A percentile compares a stretch with the other conserved stretches of the same genome.
These are phyloP conservation scores for Panaeolus cyanescens DNA, from an alignment of 768 basidiomycete species.

Conservation along the genomic window DNA sequence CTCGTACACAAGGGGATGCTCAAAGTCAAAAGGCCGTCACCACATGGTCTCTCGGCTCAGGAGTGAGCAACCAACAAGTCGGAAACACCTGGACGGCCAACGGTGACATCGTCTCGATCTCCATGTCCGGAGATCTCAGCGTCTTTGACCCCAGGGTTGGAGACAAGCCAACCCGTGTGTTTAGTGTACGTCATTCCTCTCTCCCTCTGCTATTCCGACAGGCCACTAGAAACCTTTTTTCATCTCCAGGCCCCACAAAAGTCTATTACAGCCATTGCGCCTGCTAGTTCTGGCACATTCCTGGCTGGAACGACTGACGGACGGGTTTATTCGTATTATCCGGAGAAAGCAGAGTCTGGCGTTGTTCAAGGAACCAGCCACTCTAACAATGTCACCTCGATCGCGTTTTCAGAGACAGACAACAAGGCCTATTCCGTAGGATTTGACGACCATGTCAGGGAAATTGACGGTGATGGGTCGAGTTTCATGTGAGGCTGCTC, in stretches of 20 bases:
- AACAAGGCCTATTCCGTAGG: constrained; percentile 68
- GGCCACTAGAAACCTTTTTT: not conserved
- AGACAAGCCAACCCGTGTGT: constrained; percentile 58
- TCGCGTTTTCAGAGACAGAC: constrained; percentile 49
- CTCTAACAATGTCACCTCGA: constrained; percentile 64
- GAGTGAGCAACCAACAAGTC: constrained; percentile 81
- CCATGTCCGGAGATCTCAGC: constrained; percentile 79
- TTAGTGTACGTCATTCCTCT: constrained; percentile 48
- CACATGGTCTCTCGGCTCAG: constrained; percentile 74
- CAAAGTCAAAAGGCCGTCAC: constrained; percentile 65
- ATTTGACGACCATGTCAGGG: constrained; percentile 78
- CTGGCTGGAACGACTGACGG: constrained; percentile 83
- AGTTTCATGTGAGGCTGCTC: constrained; percentile 49
- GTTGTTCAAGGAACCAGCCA: constrained; percentile 67
- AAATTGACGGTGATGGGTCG: constrained; percentile 49
- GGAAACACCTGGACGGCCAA: constrained; percentile 84
- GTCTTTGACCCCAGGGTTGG: constrained; percentile 76
- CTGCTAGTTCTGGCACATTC: constrained; percentile 58
- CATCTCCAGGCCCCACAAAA: constrained; percentile 73
- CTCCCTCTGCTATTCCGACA: not conserved
- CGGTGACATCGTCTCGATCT: constrained; percentile 77
- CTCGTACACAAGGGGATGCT: constrained; percentile 69
- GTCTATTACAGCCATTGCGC: constrained; percentile 66
- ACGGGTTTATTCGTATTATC: constrained; percentile 65
- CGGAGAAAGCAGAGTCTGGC: constrained; percentile 43